Base-by-base conservation (phyloP, 495 filamentous ascomycete species). In the Daldinia concentrica region DNA sequence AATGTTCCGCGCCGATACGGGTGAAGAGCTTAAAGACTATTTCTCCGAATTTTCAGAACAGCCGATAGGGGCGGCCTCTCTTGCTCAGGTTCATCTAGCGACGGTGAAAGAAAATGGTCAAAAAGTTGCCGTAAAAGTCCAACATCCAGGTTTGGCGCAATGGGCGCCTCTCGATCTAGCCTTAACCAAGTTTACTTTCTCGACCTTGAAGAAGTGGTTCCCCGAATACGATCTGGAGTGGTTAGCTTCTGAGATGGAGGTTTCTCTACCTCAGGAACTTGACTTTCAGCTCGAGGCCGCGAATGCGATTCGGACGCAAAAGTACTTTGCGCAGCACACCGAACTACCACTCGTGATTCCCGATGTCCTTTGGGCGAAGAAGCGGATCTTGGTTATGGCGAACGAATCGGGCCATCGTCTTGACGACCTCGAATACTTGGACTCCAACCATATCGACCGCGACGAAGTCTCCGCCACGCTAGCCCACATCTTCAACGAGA, bases 191-290 rank as follows among this genome's bases (percentile, higher is more conserved):
- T 94, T 96, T 69, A 96, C 94, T 1, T 98, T 99, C 76, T 89
- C 90, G 7, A 94, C 89, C 30, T 83, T 99, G 66, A 97, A 95
- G 75, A 86, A 86, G 41, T 97, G 94, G 82, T 99, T 99, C 75
- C 96, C 96, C 4, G 93, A 98, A 68, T 99, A 99, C 77, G 95
- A 98, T 78, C 82, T 99, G 57, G 92, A 95, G 70, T 99, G 96
- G 96, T 83, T 99, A 7, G 93, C 93, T 6, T 88, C 90, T 32
- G 96, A 99, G 77, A 94, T 98, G 89, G 94, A 97, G 66, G 77
- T 87, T 26, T 98, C 94, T 6, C 80, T 99, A 11, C 96, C 96
- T 0, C 87, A 93, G 70, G 96, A 99, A 77, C 85, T 99, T 55
- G 89, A 99, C 79, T 99, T 99, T 76, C 82, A 88, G 12, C 88